Evolutionary conservation across 352 stramenopile species (phyloP).

Genomic region (Thalassiosira hispida): DNA sequence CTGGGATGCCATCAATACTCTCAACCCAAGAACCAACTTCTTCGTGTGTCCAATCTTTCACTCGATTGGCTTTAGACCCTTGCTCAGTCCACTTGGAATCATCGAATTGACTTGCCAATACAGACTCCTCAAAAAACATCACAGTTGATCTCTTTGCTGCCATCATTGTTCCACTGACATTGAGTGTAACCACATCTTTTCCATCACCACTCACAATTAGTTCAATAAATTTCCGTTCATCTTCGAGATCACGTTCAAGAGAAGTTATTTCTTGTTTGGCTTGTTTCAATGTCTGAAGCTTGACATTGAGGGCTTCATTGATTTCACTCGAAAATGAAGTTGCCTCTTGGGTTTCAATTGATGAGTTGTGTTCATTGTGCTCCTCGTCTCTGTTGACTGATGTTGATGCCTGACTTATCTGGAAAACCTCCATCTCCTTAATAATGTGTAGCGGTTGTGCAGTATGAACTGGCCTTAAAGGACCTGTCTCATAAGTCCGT

Average conservation of each 20-base stretch:
- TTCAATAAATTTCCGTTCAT: not conserved
- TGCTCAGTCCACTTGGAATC: constrained; percentile 9
- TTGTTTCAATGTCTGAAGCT: not conserved
- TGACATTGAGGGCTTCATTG: not conserved
- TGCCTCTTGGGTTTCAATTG: not conserved
- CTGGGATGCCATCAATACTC: constrained; percentile 21
- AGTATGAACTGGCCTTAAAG: too few species aligned
- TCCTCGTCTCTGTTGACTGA: not conserved
- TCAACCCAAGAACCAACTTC: constrained; percentile 25
- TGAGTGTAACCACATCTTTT: constrained; percentile 11
- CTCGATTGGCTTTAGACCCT: not conserved
- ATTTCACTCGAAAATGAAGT: not conserved
- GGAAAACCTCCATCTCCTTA: not conserved
- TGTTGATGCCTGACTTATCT: not conserved
- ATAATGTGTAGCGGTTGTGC: too few species aligned
- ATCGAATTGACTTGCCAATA: constrained; percentile 12
- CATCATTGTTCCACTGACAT: constrained; percentile 24
- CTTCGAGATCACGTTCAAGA: not conserved
- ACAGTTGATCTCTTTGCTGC: constrained; percentile 2
- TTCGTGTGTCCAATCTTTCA: constrained; percentile 23
- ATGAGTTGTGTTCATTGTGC: not conserved
- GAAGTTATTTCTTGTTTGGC: not conserved
- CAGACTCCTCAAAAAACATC: not conserved
- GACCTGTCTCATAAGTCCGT: not conserved
- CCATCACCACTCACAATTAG: not conserved